Base-by-base conservation (phyloP, 2,329 filamentous ascomycete genomes). In the Geosmithia flava region DNA sequence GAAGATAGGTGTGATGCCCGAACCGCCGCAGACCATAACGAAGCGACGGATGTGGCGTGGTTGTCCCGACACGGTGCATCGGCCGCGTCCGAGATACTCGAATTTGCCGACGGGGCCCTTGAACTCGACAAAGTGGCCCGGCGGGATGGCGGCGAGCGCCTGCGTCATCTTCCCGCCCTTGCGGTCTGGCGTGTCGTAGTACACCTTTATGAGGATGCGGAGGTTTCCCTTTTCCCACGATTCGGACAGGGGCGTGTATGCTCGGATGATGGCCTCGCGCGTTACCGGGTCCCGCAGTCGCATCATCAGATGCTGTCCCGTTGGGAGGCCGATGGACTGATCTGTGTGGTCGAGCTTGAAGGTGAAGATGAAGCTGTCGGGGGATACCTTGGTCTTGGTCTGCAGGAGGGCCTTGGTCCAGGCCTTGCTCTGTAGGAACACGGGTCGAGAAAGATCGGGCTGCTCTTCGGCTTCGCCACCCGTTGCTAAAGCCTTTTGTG, bases 1-100 rank as follows among this genome's bases (percentile, higher is more conserved):
- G 60, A 83, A 93, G 53, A 95, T 86, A 0, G 90, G 90, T n/a
- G 90, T 95, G 58, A 96, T 85, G 1, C 90, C 90, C n/a, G 80
- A 87, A 6, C 90, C 90, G 15, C 77, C 90, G 56, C 87, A 93
- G 30, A 95, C 81, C 88, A 95, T 95, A 59, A 85, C 71, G 62
- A 95, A 87, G 13, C 74, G 75, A 47, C 74, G 76, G 1, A 94
- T 76, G 0, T 56, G 64, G 10, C 81, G 69, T 49, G 70, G 61
- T 19, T 68, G 71, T 0, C 76, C 76, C 30, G 76, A 76, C 42
- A 95, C 66, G 1, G 67, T 59, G 56, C 85, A 87, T 2, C 64
- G 53, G 0, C 89, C 88, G 0, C 69, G 65, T 0, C 85, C 84
- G 0, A 82, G 68, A 57, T 95, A 95, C 56, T 85, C 78, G 53